Evolutionary conservation across 2,329 filamentous ascomycete genomes (phyloP), one percentile per base, ranked within the genome.

Genomic region (Phaeosphaeriaceae sp.): DNA sequence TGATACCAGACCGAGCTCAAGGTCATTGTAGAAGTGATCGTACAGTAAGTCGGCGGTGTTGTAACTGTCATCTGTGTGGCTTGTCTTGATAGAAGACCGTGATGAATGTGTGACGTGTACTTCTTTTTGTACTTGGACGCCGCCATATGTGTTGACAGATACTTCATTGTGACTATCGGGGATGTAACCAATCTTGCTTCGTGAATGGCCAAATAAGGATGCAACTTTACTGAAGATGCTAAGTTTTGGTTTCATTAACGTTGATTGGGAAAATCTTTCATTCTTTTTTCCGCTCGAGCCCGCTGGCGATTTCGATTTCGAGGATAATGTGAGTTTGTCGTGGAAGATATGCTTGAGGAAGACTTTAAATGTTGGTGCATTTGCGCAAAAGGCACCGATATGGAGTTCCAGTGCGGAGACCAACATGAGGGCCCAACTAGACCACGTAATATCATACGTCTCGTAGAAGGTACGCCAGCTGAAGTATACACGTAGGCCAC

Each of bases 301-400:
- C 6, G 20, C 23, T 3, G 55, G 40, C 15, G 48, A 35, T 16
- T 42, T 47, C 1, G 54, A 46, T 7, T 29, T 33, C 12, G 50
- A 57, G 4, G 36, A 34, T 5, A 48, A 57, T 2, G 48, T 55
- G 28, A 67, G 42, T 16, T 46, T 61, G 2, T 67, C 63, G 3
- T 56, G 48, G 58, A 70, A 61, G 54, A 63, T 63, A 35, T 64
- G 57, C 28, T 58, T 64, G 62, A 69, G 69, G 44, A 71, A 70
- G n/a, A 69, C 60, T 30, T 71, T 71, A 7, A 68, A 49, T 1
- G 64, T 59, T 2, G 68, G 68, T 1, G 63, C 62, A 8, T 70
- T 70, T 8, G 67, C 67, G 37, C 68, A 71, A 13, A 68, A 63
- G 6, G 55, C 60, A 1, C 67, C 68, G 9, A 71, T 54, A 20